Evolutionary conservation across 345 rosid genomes (phyloP).

Genomic region (Gossypium arboreum): DNA sequence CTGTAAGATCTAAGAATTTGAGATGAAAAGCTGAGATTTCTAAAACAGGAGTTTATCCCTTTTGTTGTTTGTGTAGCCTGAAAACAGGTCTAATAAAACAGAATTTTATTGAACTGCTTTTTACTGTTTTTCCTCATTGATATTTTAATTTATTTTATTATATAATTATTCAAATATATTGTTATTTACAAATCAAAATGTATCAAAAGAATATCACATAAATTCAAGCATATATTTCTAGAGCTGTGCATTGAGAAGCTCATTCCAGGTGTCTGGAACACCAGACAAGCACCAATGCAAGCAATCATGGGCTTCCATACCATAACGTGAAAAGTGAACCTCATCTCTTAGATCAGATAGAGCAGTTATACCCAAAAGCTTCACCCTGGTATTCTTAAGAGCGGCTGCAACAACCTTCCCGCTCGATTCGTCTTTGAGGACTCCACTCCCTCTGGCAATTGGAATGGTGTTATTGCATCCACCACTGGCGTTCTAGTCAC

Average conservation of each 20-base stretch:
- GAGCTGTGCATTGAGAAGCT: slow-evolving; percentile 37
- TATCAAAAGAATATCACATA: not conserved
- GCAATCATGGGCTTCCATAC: slow-evolving; percentile 25
- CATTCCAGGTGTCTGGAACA: slow-evolving; percentile 53
- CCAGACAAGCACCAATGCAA: slow-evolving; percentile 54
- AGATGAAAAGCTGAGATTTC: not conserved
- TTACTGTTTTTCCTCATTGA: not conserved
- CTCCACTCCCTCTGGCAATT: slow-evolving; percentile 38
- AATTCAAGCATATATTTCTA: not conserved
- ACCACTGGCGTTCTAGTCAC: slow-evolving; percentile 55
- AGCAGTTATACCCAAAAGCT: slow-evolving; percentile 28
- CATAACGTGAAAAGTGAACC: slow-evolving; percentile 32
- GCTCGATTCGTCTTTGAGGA: slow-evolving; percentile 22
- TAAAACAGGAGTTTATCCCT: not conserved
- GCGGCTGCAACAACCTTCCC: slow-evolving; percentile 24
- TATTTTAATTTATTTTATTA: not conserved
- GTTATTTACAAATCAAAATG: not conserved
- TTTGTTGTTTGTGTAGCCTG: not conserved
- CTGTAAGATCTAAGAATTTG: not conserved
- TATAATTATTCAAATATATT: not conserved
- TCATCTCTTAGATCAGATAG: slow-evolving; percentile 32
- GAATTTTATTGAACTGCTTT: not conserved
- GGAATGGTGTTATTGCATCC: slow-evolving; percentile 42
- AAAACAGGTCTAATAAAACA: not conserved
- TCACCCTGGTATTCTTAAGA: slow-evolving; percentile 24